Conservation (phyloP, 768 basidiomycete genomes). For the Hygrophoropsis aurantiaca region DNA sequence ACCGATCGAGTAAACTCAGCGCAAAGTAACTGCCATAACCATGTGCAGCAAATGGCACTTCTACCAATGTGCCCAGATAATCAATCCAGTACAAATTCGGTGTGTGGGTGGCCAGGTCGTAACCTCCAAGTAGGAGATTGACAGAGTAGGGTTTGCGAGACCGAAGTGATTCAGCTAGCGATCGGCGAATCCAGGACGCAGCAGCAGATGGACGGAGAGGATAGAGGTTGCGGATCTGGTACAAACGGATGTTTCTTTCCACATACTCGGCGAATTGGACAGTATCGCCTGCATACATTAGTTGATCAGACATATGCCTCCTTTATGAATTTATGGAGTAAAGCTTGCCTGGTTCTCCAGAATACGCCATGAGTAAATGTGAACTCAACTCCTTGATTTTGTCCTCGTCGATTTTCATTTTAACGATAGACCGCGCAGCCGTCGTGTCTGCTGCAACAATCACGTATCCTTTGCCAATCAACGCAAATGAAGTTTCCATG, state of each 20-base stretch:
- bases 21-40: constrained; percentile 95
- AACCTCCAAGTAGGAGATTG: constrained; percentile 91
- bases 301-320: constrained; percentile 1
- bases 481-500: constrained; percentile 91
- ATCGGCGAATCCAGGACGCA: constrained; percentile 92
- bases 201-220: constrained; percentile 88
- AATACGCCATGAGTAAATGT: constrained; percentile 92
- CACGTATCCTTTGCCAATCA: constrained; percentile 92
- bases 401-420: constrained; percentile 97
- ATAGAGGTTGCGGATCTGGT: constrained; percentile 92
- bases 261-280: constrained; percentile 95
- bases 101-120: constrained; percentile 69
- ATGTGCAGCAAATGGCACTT: constrained; percentile 92
- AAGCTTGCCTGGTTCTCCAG: constrained; percentile 83
- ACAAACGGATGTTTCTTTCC: constrained; percentile 92
- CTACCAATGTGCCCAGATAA: constrained; percentile 86
- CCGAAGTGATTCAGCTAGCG: constrained; percentile 85
- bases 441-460: constrained; percentile 91
- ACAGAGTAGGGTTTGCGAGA: constrained; percentile 88
- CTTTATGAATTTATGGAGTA: constrained; percentile 1
- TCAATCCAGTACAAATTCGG: constrained; percentile 95
- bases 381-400: constrained; percentile 92
- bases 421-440: constrained; percentile 88
- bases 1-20: constrained; percentile 90
- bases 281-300: constrained; percentile 72